Evolutionary conservation across 495 filamentous ascomycete genomes (phyloP).

Genomic region (Chaetomium fimeti): DNA sequence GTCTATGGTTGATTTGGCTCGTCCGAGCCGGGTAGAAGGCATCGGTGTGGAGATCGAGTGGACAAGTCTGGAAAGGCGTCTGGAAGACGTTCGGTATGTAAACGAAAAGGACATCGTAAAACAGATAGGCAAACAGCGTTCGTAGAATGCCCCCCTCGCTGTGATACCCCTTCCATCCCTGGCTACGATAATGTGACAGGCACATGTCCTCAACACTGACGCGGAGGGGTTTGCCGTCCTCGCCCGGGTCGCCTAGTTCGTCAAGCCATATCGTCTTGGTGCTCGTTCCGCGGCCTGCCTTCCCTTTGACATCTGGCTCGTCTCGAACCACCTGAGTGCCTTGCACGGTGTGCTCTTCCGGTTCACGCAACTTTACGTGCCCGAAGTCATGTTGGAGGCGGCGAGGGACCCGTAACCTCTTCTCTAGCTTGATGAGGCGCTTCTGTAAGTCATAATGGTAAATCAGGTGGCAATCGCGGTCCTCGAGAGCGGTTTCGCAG

Average conservation of each 20-base stretch:
- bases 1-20: constrained; percentile 84
- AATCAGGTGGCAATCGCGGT: constrained; percentile 82
- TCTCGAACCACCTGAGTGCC: constrained; percentile 72
- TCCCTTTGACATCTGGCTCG: constrained; percentile 39
- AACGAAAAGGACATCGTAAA: constrained; percentile 89
- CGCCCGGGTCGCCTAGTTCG: constrained; percentile 60
- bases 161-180: constrained; percentile 94
- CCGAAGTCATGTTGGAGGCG: constrained; percentile 91
- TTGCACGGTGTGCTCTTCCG: constrained; percentile 68
- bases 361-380: constrained; percentile 71
- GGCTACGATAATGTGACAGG: constrained; percentile 73
- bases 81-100: constrained; percentile 97
- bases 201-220: constrained; percentile 85
- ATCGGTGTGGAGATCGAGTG: constrained; percentile 89
- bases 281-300: constrained; percentile 49
- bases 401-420: constrained; percentile 74
- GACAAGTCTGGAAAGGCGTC: constrained; percentile 89
- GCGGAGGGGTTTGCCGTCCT: constrained; percentile 53
- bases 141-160: constrained; percentile 85
- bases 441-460: constrained; percentile 95
- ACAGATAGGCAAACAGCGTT: constrained; percentile 87
- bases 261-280: constrained; percentile 88
- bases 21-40: constrained; percentile 83
- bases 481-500: constrained; percentile 83
- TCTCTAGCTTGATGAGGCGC: constrained; percentile 85